Base-by-base conservation (phyloP, 169 alveolate genomes). In the Cryptosporidium viatorum region DNA sequence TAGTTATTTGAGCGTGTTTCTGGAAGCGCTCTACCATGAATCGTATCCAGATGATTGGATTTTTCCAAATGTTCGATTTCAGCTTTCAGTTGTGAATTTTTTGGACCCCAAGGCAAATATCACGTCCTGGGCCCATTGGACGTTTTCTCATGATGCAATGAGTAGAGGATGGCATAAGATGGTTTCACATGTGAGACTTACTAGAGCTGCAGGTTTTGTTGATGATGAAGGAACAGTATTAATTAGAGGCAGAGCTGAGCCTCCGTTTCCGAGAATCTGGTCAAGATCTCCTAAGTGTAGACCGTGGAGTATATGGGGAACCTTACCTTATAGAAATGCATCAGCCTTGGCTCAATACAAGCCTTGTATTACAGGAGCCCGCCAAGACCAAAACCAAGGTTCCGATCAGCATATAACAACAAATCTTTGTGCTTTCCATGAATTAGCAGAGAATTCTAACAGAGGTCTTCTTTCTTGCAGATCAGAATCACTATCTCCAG, bases 61-160 rank as follows among this genome's bases (percentile, higher is more conserved):
- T 37, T 96, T 96, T 69, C 98, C 98, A 50, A 96, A 96, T 89
- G 97, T 95, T 21, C 93, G 97, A 4, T 96, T 96, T 71, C 97
- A 96, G 75, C 94, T 96, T 68, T 94, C 97, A 31, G 97, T 96
- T 35, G 97, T 95, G 60, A 96, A 96, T 85, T 93, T 94, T 75
- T 91, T 92, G 85, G 96, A 94, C 71, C 96, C 96, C 51, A 96
- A 96, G 73, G 97, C 93, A 71, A 93, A 96, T 21, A 96, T 96
- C 41, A 95, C 97, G 23, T 95, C 97, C 31, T 95, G 98, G 97
- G 97, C 98, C 39, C 97, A 95, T 84, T 96, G 98, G 98, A 94
- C 96, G 26, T 96, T 96, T 93, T 91, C 96, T 33, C 94, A 95
- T 69, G 96, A 95, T 69, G 97, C 97, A 59, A 92, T 96, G 67